A percentile compares a stretch with the other conserved stretches of the same genome.
Evolutionary conservation across 306 rosid genomes (phyloP).

Genomic region (Pterocarpus santalinus): DNA sequence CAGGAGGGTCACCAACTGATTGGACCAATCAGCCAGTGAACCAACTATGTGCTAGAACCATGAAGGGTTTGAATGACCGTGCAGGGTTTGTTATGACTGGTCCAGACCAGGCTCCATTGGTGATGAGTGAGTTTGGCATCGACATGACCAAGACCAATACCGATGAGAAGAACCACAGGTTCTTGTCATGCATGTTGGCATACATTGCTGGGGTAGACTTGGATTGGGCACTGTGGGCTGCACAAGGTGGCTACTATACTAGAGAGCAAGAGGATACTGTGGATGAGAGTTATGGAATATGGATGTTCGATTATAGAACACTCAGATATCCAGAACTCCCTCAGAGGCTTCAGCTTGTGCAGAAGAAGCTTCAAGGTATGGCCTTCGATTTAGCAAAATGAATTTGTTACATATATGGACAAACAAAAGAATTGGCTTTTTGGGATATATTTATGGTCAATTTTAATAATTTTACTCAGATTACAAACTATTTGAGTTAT

Average conservation of each 20-base stretch:
- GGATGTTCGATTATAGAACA: constrained; percentile 28
- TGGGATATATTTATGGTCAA: neutral
- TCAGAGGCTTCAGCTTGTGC: constrained; percentile 46
- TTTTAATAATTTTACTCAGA: neutral
- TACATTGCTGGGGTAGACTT: constrained; percentile 45
- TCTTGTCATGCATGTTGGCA: constrained; percentile 49
- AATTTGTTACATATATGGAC: neutral
- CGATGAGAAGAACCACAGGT: constrained; percentile 30
- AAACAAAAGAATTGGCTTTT: neutral
- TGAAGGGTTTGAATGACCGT: constrained; percentile 29
- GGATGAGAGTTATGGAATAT: constrained; percentile 47
- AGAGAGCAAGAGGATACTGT: neutral
- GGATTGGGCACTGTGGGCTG: constrained; percentile 60
- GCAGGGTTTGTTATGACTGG: constrained; percentile 45
- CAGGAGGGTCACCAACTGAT: constrained; percentile 3
- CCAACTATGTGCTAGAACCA: constrained; percentile 33
- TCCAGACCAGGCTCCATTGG: constrained; percentile 33
- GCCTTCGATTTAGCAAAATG: too few species aligned
- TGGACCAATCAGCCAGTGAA: constrained; percentile 40
- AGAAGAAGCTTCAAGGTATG: constrained; percentile 48
- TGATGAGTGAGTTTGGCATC: constrained; percentile 53
- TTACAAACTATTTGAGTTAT: too few species aligned
- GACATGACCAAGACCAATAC: neutral
- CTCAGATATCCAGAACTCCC: constrained; percentile 42
- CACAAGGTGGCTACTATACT: constrained; percentile 51